Evolutionary conservation across 2,329 filamentous ascomycete genomes (phyloP), one percentile per base, ranked within the genome.

Genomic region (Aspergillus sp.): DNA sequence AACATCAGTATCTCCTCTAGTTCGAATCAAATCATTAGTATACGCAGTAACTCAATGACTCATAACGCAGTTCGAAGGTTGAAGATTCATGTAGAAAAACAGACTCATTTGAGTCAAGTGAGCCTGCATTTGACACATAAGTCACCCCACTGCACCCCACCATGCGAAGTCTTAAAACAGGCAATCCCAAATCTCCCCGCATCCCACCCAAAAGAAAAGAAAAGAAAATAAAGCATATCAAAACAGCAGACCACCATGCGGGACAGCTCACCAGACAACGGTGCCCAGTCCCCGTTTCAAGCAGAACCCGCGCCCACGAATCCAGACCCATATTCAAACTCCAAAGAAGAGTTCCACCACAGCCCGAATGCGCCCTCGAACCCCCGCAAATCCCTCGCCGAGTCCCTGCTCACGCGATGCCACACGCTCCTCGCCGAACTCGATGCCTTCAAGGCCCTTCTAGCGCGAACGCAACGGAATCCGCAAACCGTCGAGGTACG

Each of bases 401-500:
- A 67, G 7, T 66, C 71, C 19, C 75, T 81, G 17, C 68, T 76
- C 11, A 61, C 74, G 56, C 71, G 77, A 73, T 81, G 79, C 63
- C 71, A 71, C 22, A 64, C 68, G 4, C 73, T 85, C 8, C 72
- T 84, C 34, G 64, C 71, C 17, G 82, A 84, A 65, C 68, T 85
- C 17, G 76, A 80, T 51, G 66, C 77, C 31, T 81, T 84, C 62
- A 77, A 81, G 64, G 57, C 69, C 17, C 75, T 79, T 52, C 70
- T 84, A 48, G 71, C 72, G 41, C 54, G 72, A n/a, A 72, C 71
- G 4, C 72, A 77, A 46, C 79, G 79, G 38, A 79, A 80, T 60
- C 80, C 82, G 17, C 77, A 82, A 59, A 70, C 75, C 19, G 79
- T 85, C 7, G 84, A 86, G 63, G 70, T 84, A 51, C 78, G 83